These are phyloP conservation scores for Fusarium proliferatum DNA, from an alignment of 2,329 filamentous ascomycete genomes.

Conservation along the genomic window DNA sequence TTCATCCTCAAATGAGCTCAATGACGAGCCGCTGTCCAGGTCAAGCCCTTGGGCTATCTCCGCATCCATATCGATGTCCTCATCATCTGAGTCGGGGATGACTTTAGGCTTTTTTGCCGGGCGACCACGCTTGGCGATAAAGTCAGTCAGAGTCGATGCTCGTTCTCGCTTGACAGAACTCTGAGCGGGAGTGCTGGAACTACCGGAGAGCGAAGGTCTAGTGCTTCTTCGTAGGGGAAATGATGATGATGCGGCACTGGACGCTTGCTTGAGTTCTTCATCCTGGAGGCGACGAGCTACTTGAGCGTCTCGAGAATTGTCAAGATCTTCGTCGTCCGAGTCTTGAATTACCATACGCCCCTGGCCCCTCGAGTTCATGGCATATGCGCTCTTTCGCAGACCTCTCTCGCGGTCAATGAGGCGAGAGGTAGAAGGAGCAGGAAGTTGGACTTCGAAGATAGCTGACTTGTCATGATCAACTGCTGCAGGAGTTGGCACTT, in stretches of 20 bases:
- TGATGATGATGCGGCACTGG: slow-evolving; percentile 1
- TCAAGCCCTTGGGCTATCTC: slow-evolving; percentile 45
- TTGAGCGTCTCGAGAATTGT: slow-evolving; percentile 43
- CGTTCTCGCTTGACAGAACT: slow-evolving; percentile 42
- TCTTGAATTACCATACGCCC: slow-evolving; percentile 55
- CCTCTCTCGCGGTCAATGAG: slow-evolving; percentile 45
- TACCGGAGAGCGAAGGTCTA: slow-evolving; percentile 11
- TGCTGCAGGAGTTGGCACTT: slow-evolving; percentile 50
- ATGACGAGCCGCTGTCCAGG: slow-evolving; percentile 17
- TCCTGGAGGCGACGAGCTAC: slow-evolving; percentile 51
- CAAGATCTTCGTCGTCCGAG: slow-evolving; percentile 51
- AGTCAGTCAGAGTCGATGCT: slow-evolving; percentile 39
- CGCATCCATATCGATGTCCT: slow-evolving; percentile 48
- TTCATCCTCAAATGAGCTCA: slow-evolving; percentile 24
- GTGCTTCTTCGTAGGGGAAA: slow-evolving; percentile 25
- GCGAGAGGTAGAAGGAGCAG: slow-evolving; percentile 28
- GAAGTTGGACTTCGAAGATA: slow-evolving; percentile 48
- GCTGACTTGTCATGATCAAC: slow-evolving; percentile 35
- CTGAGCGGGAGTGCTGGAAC: slow-evolving; percentile 8
- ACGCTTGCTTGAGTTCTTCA: slow-evolving; percentile 46
- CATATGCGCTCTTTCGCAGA: slow-evolving; percentile 57
- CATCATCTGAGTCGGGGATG: slow-evolving; percentile 48
- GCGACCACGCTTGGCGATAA: slow-evolving; percentile 29
- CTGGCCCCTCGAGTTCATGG: slow-evolving; percentile 61
- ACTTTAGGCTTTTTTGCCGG: slow-evolving; percentile 47